Evolutionary conservation across 1,284 basidiomycete genomes (phyloP).

Genomic region (Schizopora paradoxa): DNA sequence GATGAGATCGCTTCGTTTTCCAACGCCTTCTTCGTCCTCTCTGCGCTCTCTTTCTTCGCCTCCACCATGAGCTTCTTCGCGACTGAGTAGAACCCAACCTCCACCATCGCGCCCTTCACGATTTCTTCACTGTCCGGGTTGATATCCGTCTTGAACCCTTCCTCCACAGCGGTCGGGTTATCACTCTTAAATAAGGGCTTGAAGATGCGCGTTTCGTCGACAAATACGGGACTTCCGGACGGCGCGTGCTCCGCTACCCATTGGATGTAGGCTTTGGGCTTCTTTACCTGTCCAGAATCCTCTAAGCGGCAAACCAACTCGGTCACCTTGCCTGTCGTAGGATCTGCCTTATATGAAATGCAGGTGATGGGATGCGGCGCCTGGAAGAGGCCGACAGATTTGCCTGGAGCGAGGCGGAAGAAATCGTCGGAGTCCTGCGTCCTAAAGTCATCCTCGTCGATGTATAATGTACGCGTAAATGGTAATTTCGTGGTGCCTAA

Average conservation of each 20-base stretch:
- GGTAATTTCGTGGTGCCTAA: constrained; percentile 83
- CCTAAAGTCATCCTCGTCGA: constrained; percentile 94
- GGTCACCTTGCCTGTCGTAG: constrained; percentile 61
- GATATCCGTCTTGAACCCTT: constrained; percentile 75
- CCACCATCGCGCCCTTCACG: constrained; percentile 77
- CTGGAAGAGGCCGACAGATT: constrained; percentile 95
- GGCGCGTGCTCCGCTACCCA: constrained; percentile 90
- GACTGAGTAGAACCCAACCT: constrained; percentile 86
- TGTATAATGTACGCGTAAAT: constrained; percentile 88
- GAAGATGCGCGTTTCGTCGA: constrained; percentile 93
- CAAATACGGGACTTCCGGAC: constrained; percentile 73
- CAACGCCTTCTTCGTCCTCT: constrained; percentile 60
- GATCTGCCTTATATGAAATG: constrained; percentile 78
- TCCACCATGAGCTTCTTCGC: constrained; percentile 65
- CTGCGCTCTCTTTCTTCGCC: constrained; percentile 63
- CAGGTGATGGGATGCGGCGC: constrained; percentile 96
- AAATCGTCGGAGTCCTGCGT: constrained; percentile 91
- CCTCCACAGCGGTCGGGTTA: constrained; percentile 68
- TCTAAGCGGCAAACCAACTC: constrained; percentile 83
- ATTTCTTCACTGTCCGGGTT: constrained; percentile 78
- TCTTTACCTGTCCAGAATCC: constrained; percentile 60
- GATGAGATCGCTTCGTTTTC: constrained; percentile 38
- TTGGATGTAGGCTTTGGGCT: constrained; percentile 95
- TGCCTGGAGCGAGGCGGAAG: constrained; percentile 95
- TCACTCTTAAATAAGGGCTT: constrained; percentile 92